Conservation (phyloP, 306 rosid species). For the Lagenaria siceraria region DNA sequence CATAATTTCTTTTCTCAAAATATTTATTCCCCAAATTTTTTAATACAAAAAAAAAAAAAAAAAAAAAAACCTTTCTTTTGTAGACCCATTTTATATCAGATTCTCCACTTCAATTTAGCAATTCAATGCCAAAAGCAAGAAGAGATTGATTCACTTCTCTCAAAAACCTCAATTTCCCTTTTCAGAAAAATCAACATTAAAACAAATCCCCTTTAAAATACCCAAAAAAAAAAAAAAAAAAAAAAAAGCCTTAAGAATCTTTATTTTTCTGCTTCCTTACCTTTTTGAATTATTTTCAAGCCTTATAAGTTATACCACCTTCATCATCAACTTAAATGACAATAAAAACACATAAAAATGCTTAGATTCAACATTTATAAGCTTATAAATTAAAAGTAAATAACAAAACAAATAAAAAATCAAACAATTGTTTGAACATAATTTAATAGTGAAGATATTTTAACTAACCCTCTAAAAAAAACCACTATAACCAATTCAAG, state of each 20-base stretch:
- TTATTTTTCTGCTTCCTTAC: background rate
- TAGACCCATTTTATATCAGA: background rate
- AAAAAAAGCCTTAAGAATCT: background rate
- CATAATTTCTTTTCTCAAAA: background rate
- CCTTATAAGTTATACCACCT: background rate
- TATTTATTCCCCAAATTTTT: background rate
- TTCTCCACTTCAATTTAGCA: constrained; percentile 1
- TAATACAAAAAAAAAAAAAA: background rate
- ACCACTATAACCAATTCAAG: no score
- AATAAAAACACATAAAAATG: no score
- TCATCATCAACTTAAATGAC: no score
- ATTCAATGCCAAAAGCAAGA: background rate
- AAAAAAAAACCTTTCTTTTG: background rate
- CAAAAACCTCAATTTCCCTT: background rate
- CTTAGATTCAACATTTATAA: no score
- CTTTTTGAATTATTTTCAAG: background rate
- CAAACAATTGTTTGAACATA: no score
- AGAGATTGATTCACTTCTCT: constrained; percentile 6
- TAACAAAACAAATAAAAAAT: no score
- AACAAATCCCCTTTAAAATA: background rate
- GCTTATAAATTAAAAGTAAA: no score
- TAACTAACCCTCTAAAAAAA: no score
- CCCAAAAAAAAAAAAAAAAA: background rate
- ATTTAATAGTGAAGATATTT: no score
- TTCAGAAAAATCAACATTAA: background rate